Evolutionary conservation across 768 basidiomycete genomes (phyloP).

Genomic region (Leccinum fibrillosum): DNA sequence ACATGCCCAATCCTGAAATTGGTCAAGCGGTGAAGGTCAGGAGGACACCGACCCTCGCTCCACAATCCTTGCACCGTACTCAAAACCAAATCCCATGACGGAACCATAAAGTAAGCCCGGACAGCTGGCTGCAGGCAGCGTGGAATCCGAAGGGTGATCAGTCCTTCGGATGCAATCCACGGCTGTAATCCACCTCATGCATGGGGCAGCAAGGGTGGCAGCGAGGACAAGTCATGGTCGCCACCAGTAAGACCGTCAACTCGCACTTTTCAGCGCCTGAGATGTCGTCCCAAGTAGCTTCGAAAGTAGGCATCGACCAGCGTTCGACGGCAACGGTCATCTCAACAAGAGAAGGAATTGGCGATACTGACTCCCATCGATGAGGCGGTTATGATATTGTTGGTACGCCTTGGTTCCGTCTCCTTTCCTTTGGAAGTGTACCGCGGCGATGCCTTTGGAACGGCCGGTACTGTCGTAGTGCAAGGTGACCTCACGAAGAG

Average conservation of each 20-base stretch:
- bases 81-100: constrained; percentile 31
- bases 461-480: constrained; percentile 82
- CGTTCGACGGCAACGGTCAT: constrained; percentile 20
- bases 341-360: constrained; percentile 36
- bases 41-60: constrained; percentile 27
- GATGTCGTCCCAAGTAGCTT: constrained; percentile 24
- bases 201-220: constrained; percentile 13
- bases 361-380: constrained; percentile 99
- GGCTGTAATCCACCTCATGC: constrained; percentile 25
- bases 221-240: constrained; percentile 31
- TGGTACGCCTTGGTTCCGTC: constrained; percentile 90
- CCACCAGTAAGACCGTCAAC: constrained; percentile 29
- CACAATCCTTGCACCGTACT: constrained; percentile 33
- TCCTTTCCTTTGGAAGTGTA: constrained; percentile 81
- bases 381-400: constrained; percentile 96
- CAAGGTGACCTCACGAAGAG: constrained; percentile 78
- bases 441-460: constrained; percentile 87
- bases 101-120: constrained; percentile 27
- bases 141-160: constrained; percentile 29
- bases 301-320: constrained; percentile 21
- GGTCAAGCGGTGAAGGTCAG: constrained; percentile 33
- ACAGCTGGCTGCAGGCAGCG: constrained; percentile 24
- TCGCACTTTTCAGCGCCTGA: constrained; percentile 28
- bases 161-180: constrained; percentile 22
- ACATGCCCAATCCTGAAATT: constrained; percentile 31